Evolutionary conservation across 768 basidiomycete species (phyloP).

Genomic region (Polyporus arcularius): DNA sequence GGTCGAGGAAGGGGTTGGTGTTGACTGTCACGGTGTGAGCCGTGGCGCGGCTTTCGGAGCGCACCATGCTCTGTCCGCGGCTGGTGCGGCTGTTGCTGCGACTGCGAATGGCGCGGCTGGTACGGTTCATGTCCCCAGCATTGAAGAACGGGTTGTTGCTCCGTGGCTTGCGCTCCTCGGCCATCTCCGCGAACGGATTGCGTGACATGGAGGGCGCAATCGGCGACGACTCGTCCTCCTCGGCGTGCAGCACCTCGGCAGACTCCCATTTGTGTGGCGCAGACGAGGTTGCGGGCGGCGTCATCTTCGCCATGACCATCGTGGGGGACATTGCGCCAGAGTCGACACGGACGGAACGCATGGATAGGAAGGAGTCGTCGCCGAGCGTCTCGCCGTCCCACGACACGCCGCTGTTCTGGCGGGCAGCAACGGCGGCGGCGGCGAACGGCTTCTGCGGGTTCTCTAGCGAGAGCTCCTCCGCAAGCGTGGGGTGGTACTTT

Average conservation of each 20-base stretch:
- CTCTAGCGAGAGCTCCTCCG: slow-evolving; percentile 50
- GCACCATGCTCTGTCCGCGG: slow-evolving; percentile 16
- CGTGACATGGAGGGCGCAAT: slow-evolving; percentile 27
- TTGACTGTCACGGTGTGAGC: slow-evolving; percentile 3
- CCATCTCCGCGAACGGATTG: slow-evolving; percentile 36
- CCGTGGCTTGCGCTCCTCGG: slow-evolving; percentile 34
- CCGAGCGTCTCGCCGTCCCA: slow-evolving; percentile 54
- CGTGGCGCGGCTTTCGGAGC: slow-evolving; percentile 12
- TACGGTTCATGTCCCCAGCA: slow-evolving; percentile 34
- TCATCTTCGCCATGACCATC: slow-evolving; percentile 55
- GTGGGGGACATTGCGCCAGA: slow-evolving; percentile 53
- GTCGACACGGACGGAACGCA: slow-evolving; percentile 41
- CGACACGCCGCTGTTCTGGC: slow-evolving; percentile 43
- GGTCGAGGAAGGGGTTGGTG: slow-evolving; percentile 48
- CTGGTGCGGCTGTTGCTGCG: slow-evolving; percentile 29
- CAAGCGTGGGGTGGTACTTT: slow-evolving; percentile 55
- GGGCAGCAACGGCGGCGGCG: slow-evolving; percentile 33
- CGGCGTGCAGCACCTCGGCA: slow-evolving; percentile 58
- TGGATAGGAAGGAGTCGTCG: slow-evolving; percentile 51
- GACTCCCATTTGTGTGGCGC: slow-evolving; percentile 66
- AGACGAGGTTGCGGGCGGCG: slow-evolving; percentile 55
- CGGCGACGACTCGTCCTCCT: slow-evolving; percentile 23
- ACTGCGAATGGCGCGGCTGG: slow-evolving; percentile 22
- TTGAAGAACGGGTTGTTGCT: slow-evolving; percentile 49
- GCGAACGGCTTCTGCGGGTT: slow-evolving; percentile 46